phyloP scores from a whole-genome alignment of 2,329 filamentous ascomycete species.

The Nigrograna mackinnonii region DNA sequence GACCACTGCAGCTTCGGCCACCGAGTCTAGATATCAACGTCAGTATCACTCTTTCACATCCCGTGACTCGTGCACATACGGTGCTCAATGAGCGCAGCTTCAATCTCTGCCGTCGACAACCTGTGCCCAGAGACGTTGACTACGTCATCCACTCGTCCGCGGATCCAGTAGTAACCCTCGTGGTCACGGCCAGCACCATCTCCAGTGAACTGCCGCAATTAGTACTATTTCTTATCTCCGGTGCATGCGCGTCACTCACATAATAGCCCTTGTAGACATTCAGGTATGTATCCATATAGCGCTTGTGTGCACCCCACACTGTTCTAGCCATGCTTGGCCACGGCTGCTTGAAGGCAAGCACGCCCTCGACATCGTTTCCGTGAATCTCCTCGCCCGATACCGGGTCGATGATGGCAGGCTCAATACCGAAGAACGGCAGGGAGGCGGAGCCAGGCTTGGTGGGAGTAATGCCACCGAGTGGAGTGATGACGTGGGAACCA shows the following conservation, averaged over 20 bases:
- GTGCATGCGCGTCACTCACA: constrained; percentile 59
- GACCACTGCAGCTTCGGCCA: constrained; percentile 94
- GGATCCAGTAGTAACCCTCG: constrained; percentile 99
- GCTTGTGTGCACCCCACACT: constrained; percentile 95
- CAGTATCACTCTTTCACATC: constrained; percentile 13
- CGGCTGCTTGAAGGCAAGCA: constrained; percentile 93
- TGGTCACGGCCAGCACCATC: constrained; percentile 95
- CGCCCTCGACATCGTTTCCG: constrained; percentile 96
- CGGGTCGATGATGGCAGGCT: constrained; percentile 96
- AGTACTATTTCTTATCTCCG: constrained; percentile 12
- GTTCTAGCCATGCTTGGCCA: constrained; percentile 99
- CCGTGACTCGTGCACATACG: constrained; percentile 44
- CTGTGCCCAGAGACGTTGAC: constrained; percentile 98
- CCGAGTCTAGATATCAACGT: constrained; percentile 56
- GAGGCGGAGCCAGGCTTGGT: constrained; percentile 97
- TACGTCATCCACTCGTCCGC: constrained; percentile 95
- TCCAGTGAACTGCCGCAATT: constrained; percentile 70
- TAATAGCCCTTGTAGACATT: constrained; percentile 99
- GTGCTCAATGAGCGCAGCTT: constrained; percentile 94
- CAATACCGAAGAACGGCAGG: constrained; percentile 96
- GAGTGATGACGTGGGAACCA: constrained; percentile 93
- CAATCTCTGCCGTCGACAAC: constrained; percentile 95
- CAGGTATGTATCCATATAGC: constrained; percentile 98
- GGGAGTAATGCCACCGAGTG: constrained; percentile 87
- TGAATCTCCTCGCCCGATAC: constrained; percentile 90